These are phyloP conservation scores for Seiridium cupressi DNA, from an alignment of 2,329 filamentous ascomycete species.

Conservation along the genomic window DNA sequence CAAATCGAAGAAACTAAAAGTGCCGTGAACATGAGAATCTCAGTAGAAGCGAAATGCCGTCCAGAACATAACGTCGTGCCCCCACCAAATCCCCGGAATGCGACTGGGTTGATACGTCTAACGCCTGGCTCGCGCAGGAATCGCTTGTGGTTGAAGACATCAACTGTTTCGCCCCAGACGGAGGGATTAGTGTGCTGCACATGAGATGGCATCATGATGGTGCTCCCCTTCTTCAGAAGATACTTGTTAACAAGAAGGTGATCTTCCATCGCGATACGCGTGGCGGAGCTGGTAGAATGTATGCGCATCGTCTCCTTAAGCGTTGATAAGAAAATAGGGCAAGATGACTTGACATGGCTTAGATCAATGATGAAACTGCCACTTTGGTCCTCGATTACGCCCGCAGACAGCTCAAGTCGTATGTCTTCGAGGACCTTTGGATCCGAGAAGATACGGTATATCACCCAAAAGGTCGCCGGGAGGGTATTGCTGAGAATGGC, in stretches of 20 bases:
- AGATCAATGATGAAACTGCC: slow-evolving; percentile 30
- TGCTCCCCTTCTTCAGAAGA: slow-evolving; percentile 12
- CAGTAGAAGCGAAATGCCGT: slow-evolving; percentile 13
- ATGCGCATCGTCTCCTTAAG: slow-evolving; percentile 37
- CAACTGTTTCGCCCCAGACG: slow-evolving; percentile 12
- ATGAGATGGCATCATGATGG: not conserved
- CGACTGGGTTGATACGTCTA: slow-evolving; percentile 10
- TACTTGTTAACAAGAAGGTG: slow-evolving; percentile 7
- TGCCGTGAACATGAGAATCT: slow-evolving; percentile 11
- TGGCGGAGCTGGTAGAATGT: slow-evolving; percentile 28
- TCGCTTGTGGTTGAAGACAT: slow-evolving; percentile 9
- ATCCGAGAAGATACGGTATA: slow-evolving; percentile 16
- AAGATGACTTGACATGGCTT: slow-evolving; percentile 24
- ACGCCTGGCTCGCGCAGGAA: not conserved
- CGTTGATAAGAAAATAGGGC: slow-evolving; percentile 34
- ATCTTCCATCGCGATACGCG: slow-evolving; percentile 5
- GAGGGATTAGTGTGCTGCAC: slow-evolving; percentile 4
- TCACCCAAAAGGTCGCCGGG: slow-evolving; percentile 14
- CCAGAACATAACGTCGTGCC: slow-evolving; percentile 14
- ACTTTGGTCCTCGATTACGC: not conserved
- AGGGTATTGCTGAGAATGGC: slow-evolving; percentile 13
- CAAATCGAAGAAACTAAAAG: slow-evolving; percentile 15
- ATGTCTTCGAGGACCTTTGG: slow-evolving; percentile 18
- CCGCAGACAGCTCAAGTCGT: not conserved
- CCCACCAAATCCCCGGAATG: slow-evolving; percentile 14